A percentile compares a stretch with the other conserved stretches of the same genome.
phyloP scores from a whole-genome alignment of 805 yeast genomes.

The Sungouiella blattae region DNA sequence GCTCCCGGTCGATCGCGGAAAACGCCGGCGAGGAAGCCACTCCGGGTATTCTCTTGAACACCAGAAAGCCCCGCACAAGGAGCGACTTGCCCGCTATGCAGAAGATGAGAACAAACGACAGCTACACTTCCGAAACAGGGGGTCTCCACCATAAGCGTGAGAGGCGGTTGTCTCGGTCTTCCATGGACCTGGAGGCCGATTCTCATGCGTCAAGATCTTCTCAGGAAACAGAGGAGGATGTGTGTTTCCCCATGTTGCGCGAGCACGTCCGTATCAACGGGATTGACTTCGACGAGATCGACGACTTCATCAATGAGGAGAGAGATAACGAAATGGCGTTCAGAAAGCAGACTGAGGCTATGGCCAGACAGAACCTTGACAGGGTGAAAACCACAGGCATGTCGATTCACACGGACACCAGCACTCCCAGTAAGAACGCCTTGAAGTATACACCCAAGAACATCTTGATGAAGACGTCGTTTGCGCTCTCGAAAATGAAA shows the following conservation, averaged over 20 bases:
- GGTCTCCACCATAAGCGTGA: slow-evolving; percentile 22
- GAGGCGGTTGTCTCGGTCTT: slow-evolving; percentile 32
- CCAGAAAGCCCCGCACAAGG: slow-evolving; percentile 8
- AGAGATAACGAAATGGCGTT: slow-evolving; percentile 40
- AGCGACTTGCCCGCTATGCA: slow-evolving; percentile 22
- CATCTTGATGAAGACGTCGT: slow-evolving; percentile 18
- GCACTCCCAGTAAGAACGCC: slow-evolving; percentile 47
- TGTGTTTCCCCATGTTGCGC: slow-evolving; percentile 88
- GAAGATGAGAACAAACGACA: slow-evolving; percentile 24
- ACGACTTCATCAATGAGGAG: slow-evolving; percentile 68
- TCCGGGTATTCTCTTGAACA: slow-evolving; percentile 23
- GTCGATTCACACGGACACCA: slow-evolving; percentile 8
- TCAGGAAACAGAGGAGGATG: slow-evolving; percentile 95
- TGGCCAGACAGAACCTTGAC: no score
- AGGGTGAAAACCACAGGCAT: slow-evolving; percentile 18
- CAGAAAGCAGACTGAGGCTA: slow-evolving; percentile 22
- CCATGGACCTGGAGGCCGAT: slow-evolving; percentile 60
- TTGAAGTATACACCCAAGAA: slow-evolving; percentile 58
- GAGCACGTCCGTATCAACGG: slow-evolving; percentile 62
- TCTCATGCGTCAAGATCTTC: slow-evolving; percentile 75
- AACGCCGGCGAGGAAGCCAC: slow-evolving; percentile 12
- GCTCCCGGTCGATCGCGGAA: slow-evolving; percentile 7
- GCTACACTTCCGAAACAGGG: slow-evolving; percentile 3
- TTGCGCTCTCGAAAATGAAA: slow-evolving; percentile 1
- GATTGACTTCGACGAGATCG: slow-evolving; percentile 87